phyloP scores from a whole-genome alignment of 768 basidiomycete species.

The Termitomyces sp. region DNA sequence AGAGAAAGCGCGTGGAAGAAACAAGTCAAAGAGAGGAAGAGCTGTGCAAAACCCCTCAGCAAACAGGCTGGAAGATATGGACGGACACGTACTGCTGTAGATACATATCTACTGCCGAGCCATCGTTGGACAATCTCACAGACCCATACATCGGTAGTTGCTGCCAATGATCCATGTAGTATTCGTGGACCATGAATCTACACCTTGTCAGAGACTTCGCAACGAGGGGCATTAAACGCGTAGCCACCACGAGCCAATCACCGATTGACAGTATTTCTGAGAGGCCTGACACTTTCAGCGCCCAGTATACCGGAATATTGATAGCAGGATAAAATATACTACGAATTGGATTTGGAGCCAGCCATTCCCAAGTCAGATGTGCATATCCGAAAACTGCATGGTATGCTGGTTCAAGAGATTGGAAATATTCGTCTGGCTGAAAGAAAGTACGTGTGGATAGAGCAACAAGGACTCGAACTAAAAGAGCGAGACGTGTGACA shows the following conservation, averaged over 20 bases:
- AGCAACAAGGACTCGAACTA: constrained; percentile 54
- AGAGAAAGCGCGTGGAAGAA: constrained; percentile 84
- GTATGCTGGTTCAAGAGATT: constrained; percentile 91
- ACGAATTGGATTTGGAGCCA: constrained; percentile 59
- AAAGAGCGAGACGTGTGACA: constrained; percentile 29
- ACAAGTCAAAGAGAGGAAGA: constrained; percentile 75
- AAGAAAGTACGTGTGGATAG: constrained; percentile 80
- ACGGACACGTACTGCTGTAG: constrained; percentile 53
- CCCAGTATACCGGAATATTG: constrained; percentile 75
- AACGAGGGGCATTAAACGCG: constrained; percentile 1
- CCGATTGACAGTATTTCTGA: constrained; percentile 34
- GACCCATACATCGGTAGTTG: constrained; percentile 74
- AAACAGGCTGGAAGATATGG: background rate
- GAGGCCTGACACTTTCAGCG: constrained; percentile 50
- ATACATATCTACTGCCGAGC: constrained; percentile 51
- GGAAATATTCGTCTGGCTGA: constrained; percentile 97
- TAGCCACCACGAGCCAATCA: constrained; percentile 60
- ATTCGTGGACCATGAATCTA: constrained; percentile 74
- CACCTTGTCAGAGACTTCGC: background rate
- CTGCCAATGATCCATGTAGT: constrained; percentile 71
- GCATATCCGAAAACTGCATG: constrained; percentile 87
- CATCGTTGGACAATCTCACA: constrained; percentile 52
- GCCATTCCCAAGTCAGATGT: constrained; percentile 96
- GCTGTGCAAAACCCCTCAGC: constrained; percentile 32
- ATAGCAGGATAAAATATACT: constrained; percentile 78